Base-by-base conservation (phyloP, 2,329 filamentous ascomycete species). In the Aureobasidium lini region DNA sequence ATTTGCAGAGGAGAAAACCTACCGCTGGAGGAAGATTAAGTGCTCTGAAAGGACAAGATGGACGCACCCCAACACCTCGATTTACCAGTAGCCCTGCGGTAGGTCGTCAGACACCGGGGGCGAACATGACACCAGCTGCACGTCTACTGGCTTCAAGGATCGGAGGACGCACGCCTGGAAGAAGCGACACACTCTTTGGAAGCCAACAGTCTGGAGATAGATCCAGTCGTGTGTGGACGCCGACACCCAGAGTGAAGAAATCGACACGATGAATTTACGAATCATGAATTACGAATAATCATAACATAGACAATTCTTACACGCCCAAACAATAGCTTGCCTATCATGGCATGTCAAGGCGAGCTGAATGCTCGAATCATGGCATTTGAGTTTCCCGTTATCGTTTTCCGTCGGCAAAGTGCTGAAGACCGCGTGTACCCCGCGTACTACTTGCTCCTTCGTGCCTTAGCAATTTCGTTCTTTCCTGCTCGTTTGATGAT, bases 51-150 rank as follows among this genome's bases (percentile, higher is more conserved):
- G 65, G 62, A 36, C 65, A 72, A n/a, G 70, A 73, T 42, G 76
- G 76, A 61, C 73, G 75, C 60, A 84, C 82, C 2, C 85, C 85
- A 0, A 81, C 85, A n/a, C 87, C 89, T 8, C 83, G 81, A 65
- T 89, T 89, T 62, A 83, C 85, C 1, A 88, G 84, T 64, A 67
- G 66, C 40, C 65, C 66, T 2, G 49, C 50, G 86, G 83, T 62
- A 84, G 85, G 16, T 76, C 82, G 47, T 76, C 83, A 15, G 74
- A 79, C 9, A 77, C 76, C 49, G 5, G 48, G 53, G 18, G 62
- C 31, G 42, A 54, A 49, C 4, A 73, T 92, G 69, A 93, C 89
- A 23, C 89, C 90, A 4, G 90, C 90, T 13, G 90, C 86, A 2
- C 82, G 86, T 70, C 79, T 84, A 62, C 72, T 90, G 36, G 85